Conservation (phyloP, 176 grass and related monocot genomes). For the Bolboschoenus planiculmis region DNA sequence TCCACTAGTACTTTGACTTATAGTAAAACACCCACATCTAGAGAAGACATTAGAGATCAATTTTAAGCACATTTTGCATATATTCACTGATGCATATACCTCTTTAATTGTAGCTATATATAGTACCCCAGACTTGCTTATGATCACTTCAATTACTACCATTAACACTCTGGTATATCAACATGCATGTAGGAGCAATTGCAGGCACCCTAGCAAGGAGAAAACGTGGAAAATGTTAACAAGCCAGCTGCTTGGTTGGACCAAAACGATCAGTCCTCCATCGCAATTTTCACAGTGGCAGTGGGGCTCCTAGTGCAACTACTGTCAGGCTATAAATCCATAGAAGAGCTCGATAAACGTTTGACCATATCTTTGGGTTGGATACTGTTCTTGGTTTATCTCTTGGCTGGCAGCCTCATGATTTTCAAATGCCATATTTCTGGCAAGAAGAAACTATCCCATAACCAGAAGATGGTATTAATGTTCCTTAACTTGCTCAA, state of each 20-base stretch:
- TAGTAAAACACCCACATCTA: no score
- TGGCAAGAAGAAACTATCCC: neutral
- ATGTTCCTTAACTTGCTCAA: neutral
- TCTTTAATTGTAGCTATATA: no score
- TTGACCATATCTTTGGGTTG: neutral
- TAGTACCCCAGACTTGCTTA: no score
- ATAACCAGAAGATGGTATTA: neutral
- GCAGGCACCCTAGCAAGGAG: neutral
- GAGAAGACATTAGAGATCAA: no score
- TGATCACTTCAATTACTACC: no score
- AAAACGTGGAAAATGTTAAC: neutral
- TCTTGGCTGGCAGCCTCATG: neutral
- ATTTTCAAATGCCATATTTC: neutral
- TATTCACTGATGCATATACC: no score
- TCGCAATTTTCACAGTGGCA: neutral
- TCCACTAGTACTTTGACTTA: no score
- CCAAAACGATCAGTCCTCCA: neutral
- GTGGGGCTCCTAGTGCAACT: neutral
- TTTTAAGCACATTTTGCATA: no score
- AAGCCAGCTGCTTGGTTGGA: neutral
- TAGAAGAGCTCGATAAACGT: neutral
- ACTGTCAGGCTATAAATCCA: neutral
- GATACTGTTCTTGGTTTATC: neutral
- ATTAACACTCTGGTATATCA: no score
- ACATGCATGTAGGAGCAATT: neutral